phyloP scores from a whole-genome alignment of 176 grass and related monocot species.

The Guadua angustifolia region DNA sequence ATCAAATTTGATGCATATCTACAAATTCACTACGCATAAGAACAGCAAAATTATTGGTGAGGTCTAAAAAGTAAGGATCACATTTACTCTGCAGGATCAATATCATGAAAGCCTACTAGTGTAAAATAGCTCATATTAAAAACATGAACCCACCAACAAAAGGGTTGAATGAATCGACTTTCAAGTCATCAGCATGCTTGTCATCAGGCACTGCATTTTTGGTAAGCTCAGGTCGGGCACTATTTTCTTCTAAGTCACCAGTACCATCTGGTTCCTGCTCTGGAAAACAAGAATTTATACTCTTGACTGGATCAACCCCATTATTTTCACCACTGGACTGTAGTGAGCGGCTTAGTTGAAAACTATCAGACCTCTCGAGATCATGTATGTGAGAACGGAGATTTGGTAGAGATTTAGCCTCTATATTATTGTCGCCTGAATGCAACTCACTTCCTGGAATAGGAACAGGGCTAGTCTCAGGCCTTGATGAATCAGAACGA shows the following conservation, averaged over 20 bases:
- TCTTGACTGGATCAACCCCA: slow-evolving; percentile 45
- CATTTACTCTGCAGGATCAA: slow-evolving; percentile 35
- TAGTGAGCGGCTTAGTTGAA: slow-evolving; percentile 71
- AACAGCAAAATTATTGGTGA: slow-evolving; percentile 15
- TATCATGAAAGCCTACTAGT: slow-evolving; percentile 34
- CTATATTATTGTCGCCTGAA: slow-evolving; percentile 42
- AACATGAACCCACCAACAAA: slow-evolving; percentile 63
- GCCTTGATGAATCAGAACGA: slow-evolving; percentile 38
- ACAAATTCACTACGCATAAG: slow-evolving; percentile 22
- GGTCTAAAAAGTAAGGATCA: slow-evolving; percentile 3
- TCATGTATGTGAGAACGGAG: slow-evolving; percentile 70
- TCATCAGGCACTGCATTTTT: slow-evolving; percentile 40
- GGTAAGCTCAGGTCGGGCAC: slow-evolving; percentile 33
- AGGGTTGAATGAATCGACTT: slow-evolving; percentile 55
- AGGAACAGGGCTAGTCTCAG: slow-evolving; percentile 62
- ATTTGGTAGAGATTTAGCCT: slow-evolving; percentile 72
- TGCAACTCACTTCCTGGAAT: slow-evolving; percentile 52
- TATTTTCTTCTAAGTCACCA: slow-evolving; percentile 51
- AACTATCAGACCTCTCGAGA: slow-evolving; percentile 61
- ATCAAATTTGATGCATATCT: slow-evolving; percentile 22
- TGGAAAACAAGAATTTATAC: slow-evolving; percentile 45
- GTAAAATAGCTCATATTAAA: slow-evolving; percentile 6
- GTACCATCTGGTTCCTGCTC: slow-evolving; percentile 45
- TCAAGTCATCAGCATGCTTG: slow-evolving; percentile 43
- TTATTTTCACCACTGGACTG: slow-evolving; percentile 47